Percentiles rank a stretch among this genome's conserved stretches.
Conservation (phyloP, 2,329 filamentous ascomycete species). For the Dichotomopilus funicola region DNA sequence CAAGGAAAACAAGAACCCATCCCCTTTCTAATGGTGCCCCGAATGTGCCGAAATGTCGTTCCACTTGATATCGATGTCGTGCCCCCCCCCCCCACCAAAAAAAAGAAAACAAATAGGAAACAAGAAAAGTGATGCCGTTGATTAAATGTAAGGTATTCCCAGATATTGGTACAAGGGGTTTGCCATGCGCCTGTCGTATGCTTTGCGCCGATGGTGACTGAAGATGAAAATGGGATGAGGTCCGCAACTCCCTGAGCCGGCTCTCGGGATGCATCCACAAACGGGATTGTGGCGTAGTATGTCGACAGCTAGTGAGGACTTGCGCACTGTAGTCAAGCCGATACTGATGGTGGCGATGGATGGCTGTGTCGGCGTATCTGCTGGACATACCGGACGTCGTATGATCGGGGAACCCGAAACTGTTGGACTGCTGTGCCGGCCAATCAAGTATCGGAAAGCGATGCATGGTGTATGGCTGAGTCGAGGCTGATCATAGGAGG, state of each 20-base stretch:
- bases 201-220: constrained; percentile 7
- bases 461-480: constrained; percentile 8
- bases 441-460: constrained; percentile 10
- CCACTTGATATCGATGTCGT: constrained; percentile 19
- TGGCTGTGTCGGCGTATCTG: constrained; percentile 1
- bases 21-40: constrained; percentile 4
- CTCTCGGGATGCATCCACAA: constrained; percentile 16
- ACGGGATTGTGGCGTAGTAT: constrained; percentile 9
- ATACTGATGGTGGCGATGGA: constrained; percentile 1
- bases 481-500: constrained; percentile 1
- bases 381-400: constrained; percentile 10
- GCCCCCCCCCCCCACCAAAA: no score
- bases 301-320: background rate
- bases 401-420: background rate
- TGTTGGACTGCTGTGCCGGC: constrained; percentile 3
- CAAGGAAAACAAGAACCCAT: background rate
- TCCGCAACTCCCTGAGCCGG: constrained; percentile 21
- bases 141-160: constrained; percentile 23
- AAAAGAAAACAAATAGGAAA: constrained; percentile 10
- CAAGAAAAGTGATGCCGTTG: constrained; percentile 16
- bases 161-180: constrained; percentile 22
- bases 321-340: background rate
- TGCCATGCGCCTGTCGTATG: constrained; percentile 11
- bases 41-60: constrained; percentile 12
- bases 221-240: constrained; percentile 9